Conservation (phyloP, 352 stramenopile species). For the Lagenidium sp. region DNA sequence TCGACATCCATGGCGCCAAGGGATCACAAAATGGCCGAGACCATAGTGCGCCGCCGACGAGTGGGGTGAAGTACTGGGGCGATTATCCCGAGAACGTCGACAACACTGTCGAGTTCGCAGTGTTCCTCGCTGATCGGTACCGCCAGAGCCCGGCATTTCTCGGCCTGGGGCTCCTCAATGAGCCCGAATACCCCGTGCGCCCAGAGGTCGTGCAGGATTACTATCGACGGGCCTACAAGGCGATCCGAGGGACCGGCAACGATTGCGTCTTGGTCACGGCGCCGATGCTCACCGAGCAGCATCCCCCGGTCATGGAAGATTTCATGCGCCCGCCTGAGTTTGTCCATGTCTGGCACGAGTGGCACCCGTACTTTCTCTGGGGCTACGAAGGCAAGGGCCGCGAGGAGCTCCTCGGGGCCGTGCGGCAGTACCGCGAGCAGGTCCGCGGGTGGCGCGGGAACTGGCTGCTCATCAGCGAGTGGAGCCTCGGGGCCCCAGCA, state of each 20-base stretch:
- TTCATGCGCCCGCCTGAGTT: constrained; percentile 29
- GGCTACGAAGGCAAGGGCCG: constrained; percentile 45
- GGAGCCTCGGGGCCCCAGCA: constrained; percentile 52
- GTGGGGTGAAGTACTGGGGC: constrained; percentile 27
- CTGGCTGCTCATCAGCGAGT: constrained; percentile 78
- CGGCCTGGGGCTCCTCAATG: constrained; percentile 76
- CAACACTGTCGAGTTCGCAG: constrained; percentile 52
- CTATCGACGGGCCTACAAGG: constrained; percentile 43
- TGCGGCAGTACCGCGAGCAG: constrained; percentile 44
- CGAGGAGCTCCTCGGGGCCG: constrained; percentile 46
- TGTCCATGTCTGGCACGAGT: constrained; percentile 36
- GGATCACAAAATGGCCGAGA: constrained; percentile 79
- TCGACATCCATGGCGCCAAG: constrained; percentile 73
- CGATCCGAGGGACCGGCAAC: constrained; percentile 40
- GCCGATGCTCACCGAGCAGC: constrained; percentile 42
- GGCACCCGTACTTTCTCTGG: constrained; percentile 58
- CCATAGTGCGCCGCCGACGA: constrained; percentile 36
- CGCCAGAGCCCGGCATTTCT: constrained; percentile 31
- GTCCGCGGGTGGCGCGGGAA: constrained; percentile 53
- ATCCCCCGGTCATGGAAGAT: constrained; percentile 24
- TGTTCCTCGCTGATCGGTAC: constrained; percentile 44
- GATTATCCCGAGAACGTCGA: constrained; percentile 53
- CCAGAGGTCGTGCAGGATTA: constrained; percentile 41
- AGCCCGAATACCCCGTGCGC: constrained; percentile 45
- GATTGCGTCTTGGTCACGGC: constrained; percentile 49